Evolutionary conservation across 495 filamentous ascomycete genomes (phyloP).

Genomic region (Penicillium arizonense): DNA sequence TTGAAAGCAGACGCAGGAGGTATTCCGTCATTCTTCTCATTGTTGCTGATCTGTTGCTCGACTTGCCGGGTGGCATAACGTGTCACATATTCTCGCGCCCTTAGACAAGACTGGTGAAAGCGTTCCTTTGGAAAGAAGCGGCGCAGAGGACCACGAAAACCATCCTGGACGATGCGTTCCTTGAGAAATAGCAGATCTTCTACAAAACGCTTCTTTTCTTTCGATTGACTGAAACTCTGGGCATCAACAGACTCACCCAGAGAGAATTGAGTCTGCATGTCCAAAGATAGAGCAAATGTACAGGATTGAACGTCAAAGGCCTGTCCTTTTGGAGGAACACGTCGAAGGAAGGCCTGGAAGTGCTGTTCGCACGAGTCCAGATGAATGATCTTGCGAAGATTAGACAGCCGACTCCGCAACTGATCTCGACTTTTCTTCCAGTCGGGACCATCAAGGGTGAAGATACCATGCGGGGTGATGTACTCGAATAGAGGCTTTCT

Average conservation of each 20-base stretch:
- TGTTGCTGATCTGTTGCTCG: background rate
- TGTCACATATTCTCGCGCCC: background rate
- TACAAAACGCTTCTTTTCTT: slow-evolving; percentile 13
- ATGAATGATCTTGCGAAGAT: slow-evolving; percentile 11
- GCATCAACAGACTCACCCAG: slow-evolving; percentile 16
- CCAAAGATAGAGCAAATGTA: slow-evolving; percentile 8
- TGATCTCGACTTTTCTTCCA: slow-evolving; percentile 14
- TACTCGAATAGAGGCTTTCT: slow-evolving; percentile 14
- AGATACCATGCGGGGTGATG: slow-evolving; percentile 21
- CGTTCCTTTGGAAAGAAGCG: background rate
- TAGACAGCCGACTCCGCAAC: slow-evolving; percentile 11
- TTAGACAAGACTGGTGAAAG: background rate
- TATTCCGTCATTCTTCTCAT: background rate
- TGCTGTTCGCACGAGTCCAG: slow-evolving; percentile 9
- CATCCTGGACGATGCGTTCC: background rate
- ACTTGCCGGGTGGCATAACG: background rate
- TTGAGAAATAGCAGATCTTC: slow-evolving; percentile 4
- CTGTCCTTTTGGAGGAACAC: slow-evolving; percentile 2
- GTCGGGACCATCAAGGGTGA: slow-evolving; percentile 13
- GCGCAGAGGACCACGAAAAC: background rate
- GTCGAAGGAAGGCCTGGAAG: background rate
- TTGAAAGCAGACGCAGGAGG: no score
- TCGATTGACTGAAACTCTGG: slow-evolving; percentile 5
- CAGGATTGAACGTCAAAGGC: slow-evolving; percentile 11
- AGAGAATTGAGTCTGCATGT: slow-evolving; percentile 12